phyloP scores from a whole-genome alignment of 2,329 filamentous ascomycete genomes.

The Aspergillus tamarii region DNA sequence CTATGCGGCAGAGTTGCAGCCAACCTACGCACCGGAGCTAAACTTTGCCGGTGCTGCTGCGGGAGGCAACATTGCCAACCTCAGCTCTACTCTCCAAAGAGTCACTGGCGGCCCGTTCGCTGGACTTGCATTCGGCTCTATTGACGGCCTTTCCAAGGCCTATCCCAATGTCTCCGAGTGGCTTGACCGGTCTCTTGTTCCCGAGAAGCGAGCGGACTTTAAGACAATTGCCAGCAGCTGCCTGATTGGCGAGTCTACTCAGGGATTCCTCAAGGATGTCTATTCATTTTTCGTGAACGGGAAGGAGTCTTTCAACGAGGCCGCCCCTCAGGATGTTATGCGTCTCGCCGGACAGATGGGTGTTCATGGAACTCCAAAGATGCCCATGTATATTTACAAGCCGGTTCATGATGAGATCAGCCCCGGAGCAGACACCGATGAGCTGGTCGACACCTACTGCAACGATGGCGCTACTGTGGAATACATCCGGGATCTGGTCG shows the following conservation, averaged over 20 bases:
- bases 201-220: constrained; percentile 15
- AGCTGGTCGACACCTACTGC: constrained; percentile 21
- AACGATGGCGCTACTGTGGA: constrained; percentile 12
- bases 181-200: constrained; percentile 16
- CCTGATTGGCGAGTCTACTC: constrained; percentile 8
- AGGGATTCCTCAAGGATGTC: constrained; percentile 8
- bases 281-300: constrained; percentile 16
- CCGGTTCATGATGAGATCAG: constrained; percentile 34
- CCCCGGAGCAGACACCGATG: constrained; percentile 29
- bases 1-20: constrained; percentile 22
- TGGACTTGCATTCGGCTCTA: constrained; percentile 27
- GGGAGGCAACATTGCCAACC: constrained; percentile 35
- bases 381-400: constrained; percentile 33
- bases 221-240: constrained; percentile 14
- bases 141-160: constrained; percentile 26
- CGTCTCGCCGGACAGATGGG: constrained; percentile 20
- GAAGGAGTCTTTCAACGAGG: constrained; percentile 12
- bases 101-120: constrained; percentile 29
- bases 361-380: background rate
- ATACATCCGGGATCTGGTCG: constrained; percentile 14
- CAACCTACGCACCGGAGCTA: constrained; percentile 22
- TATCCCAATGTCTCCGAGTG: constrained; percentile 25
- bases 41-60: constrained; percentile 31
- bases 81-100: constrained; percentile 25
- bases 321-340: constrained; percentile 14